phyloP scores from a whole-genome alignment of 768 basidiomycete species.

The Lentinula detonsa region DNA sequence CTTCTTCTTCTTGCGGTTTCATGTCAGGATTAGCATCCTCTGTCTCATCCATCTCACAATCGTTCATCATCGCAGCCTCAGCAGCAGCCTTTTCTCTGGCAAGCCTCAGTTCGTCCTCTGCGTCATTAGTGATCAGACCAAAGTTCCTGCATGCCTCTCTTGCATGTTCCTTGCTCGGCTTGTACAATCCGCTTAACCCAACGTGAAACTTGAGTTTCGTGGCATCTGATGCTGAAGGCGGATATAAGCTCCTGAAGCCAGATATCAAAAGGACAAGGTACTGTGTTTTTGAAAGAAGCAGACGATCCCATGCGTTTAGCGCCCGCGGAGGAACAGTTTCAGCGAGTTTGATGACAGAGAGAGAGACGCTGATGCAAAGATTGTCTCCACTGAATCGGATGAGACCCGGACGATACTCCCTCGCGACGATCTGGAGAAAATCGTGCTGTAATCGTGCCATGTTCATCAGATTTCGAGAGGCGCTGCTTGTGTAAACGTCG shows the following conservation, averaged over 20 bases:
- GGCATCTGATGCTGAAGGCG: constrained; percentile 20
- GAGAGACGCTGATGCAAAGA: constrained; percentile 48
- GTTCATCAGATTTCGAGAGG: constrained; percentile 45
- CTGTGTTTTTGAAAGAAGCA: constrained; percentile 48
- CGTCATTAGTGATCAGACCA: constrained; percentile 38
- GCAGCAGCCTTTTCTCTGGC: constrained; percentile 21
- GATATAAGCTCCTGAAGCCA: constrained; percentile 47
- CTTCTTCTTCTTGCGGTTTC: constrained; percentile 14
- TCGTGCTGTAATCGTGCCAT: constrained; percentile 52
- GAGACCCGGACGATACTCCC: constrained; percentile 55
- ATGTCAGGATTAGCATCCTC: constrained; percentile 1
- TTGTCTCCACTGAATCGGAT: constrained; percentile 44
- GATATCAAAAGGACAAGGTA: constrained; percentile 63
- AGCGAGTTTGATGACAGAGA: constrained; percentile 48
- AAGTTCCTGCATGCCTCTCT: constrained; percentile 43
- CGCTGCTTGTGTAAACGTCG: constrained; percentile 37
- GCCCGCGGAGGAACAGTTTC: constrained; percentile 55
- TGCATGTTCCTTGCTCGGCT: constrained; percentile 47
- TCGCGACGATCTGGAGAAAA: constrained; percentile 53
- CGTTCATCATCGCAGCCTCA: constrained; percentile 20
- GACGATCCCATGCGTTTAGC: constrained; percentile 69
- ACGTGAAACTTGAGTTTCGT: constrained; percentile 46
- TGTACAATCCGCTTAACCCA: constrained; percentile 55
- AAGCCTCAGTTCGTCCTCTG: constrained; percentile 30
- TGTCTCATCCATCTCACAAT: constrained; percentile 18